Base-by-base conservation (phyloP, 805 yeast species). In the Cyberlindnera euphorbiae region DNA sequence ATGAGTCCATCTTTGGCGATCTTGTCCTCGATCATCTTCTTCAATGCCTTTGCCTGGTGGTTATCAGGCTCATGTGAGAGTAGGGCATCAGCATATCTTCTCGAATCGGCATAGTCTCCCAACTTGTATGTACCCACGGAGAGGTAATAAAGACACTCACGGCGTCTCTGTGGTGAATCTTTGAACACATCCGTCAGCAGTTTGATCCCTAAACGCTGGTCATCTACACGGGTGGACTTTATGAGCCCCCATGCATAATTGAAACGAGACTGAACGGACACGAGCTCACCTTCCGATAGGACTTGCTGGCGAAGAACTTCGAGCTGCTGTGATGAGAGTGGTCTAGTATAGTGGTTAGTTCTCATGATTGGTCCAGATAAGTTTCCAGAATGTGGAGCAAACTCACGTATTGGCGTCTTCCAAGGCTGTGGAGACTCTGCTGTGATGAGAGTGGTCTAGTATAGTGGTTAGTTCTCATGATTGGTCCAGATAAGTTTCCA, bases 191-290 rank as follows among this genome's bases (percentile, higher is more conserved):
- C 77, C 0, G 86, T 74, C 41, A 93, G 66, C 19, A 90, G 67
- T 36, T 75, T 79, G 13, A 93, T 77, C 0, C 97, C 99, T 33
- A 81, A 69, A 49, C 82, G 71, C 53, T 85, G 94, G 43, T 84
- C 82, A 26, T 67, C 70, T 16, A 68, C 66, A 33, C 70, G 67
- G 33, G 60, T 55, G 2, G 95, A 79, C 58, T 87, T 89, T 44
- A 94, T 75, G 33, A 93, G 66, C 4, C 94, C 98, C 98, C 99
- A 93, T 0, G 97, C 95, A 51, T 84, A 85, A 60, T 94, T 93
- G 71, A 93, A 93, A 39, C 79, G 75, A 3, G 96, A 81, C 58
- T 88, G 97, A 0, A 84, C 71, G 0, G 89, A 71, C 0, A 86
- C 88, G 26, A 72, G 66, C 5, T 93, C 95, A 22, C 83, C 79